Conservation (phyloP, 768 basidiomycete genomes). For the Boletus rex-veris region DNA sequence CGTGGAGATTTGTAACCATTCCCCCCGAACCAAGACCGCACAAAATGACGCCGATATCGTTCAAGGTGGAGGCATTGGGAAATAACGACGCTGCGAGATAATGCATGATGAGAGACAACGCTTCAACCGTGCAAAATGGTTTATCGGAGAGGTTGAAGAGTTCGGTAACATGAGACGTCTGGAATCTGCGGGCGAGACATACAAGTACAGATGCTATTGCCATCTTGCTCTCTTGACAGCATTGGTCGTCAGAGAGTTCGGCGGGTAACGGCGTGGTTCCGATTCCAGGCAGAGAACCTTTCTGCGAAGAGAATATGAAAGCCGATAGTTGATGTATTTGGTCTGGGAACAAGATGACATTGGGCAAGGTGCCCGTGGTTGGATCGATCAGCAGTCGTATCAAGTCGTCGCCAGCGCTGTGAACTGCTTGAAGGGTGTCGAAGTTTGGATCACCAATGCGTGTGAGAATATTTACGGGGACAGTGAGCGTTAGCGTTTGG, state of each 20-base stretch:
- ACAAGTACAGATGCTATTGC: constrained; percentile 42
- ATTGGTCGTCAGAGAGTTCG: constrained; percentile 28
- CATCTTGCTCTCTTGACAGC: constrained; percentile 22
- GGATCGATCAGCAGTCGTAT: constrained; percentile 32
- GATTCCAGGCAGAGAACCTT: constrained; percentile 34
- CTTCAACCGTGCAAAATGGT: constrained; percentile 32
- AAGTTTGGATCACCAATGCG: constrained; percentile 33
- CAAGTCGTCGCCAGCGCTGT: constrained; percentile 32
- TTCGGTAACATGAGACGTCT: constrained; percentile 28
- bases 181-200: constrained; percentile 44
- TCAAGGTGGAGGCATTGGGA: constrained; percentile 45
- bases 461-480: constrained; percentile 22
- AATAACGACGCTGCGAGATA: constrained; percentile 45
- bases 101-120: constrained; percentile 43
- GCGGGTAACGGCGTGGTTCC: constrained; percentile 21
- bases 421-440: constrained; percentile 35
- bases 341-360: constrained; percentile 40
- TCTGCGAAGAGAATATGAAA: constrained; percentile 36
- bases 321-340: constrained; percentile 34
- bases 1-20: constrained; percentile 16
- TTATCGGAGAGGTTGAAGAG: constrained; percentile 24
- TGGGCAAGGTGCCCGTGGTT: constrained; percentile 39
- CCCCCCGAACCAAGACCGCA: constrained; percentile 32
- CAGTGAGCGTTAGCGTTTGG: constrained; percentile 14
- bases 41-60: constrained; percentile 49